phyloP scores from a whole-genome alignment of 2,329 filamentous ascomycete genomes.

The Xylariaceae sp. region DNA sequence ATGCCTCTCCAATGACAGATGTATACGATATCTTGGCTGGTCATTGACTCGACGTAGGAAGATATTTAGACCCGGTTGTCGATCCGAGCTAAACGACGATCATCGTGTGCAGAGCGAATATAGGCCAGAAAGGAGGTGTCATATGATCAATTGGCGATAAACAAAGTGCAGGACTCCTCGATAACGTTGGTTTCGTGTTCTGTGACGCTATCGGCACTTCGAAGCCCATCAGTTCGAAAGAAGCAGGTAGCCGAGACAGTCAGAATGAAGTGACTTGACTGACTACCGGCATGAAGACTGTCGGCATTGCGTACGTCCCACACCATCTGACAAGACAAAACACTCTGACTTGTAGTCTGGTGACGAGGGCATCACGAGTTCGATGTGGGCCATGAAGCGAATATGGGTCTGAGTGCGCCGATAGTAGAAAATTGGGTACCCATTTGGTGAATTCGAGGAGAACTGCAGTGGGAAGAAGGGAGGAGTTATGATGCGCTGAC shows the following conservation, averaged over 20 bases:
- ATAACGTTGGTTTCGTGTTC: neutral
- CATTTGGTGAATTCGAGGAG: neutral
- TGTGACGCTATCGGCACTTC: slow-evolving; percentile 15
- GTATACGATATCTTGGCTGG: neutral
- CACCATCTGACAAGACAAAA: slow-evolving; percentile 3
- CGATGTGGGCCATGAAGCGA: slow-evolving; percentile 7
- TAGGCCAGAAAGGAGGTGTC: neutral
- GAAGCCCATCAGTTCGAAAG: slow-evolving; percentile 10
- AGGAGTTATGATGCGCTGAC: neutral
- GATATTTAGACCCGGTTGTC: neutral
- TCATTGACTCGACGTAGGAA: neutral
- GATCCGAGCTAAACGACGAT: neutral
- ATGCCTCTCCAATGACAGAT: neutral
- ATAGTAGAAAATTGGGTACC: neutral
- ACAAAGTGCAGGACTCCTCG: neutral
- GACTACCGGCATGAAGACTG: slow-evolving; percentile 13
- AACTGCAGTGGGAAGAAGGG: slow-evolving; percentile 9
- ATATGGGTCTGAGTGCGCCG: neutral
- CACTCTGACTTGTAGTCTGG: slow-evolving; percentile 10
- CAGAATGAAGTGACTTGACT: slow-evolving; percentile 9
- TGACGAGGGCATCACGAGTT: slow-evolving; percentile 6
- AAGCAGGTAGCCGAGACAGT: slow-evolving; percentile 15
- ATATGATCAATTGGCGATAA: neutral
- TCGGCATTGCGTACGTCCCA: slow-evolving; percentile 6
- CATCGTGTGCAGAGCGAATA: neutral